Conservation (phyloP, 1,139 yeast species). For the Pichia sp. region DNA sequence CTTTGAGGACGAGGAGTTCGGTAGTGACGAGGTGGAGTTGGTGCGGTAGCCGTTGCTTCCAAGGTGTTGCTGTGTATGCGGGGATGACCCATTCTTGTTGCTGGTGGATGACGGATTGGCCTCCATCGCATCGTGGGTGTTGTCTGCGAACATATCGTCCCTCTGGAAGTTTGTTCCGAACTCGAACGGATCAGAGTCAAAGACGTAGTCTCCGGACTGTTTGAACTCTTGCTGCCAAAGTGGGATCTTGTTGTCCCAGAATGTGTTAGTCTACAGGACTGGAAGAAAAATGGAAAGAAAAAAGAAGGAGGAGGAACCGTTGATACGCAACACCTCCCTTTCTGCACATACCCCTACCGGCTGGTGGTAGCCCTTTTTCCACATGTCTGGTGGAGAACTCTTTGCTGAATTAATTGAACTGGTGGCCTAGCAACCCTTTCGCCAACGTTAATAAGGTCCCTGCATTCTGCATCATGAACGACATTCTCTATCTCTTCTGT, state of each 20-base stretch:
- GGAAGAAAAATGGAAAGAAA: neutral
- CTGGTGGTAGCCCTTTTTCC: constrained; percentile 28
- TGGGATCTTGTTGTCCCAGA: neutral
- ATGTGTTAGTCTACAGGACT: neutral
- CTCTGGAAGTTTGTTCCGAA: constrained; percentile 11
- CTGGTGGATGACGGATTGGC: neutral
- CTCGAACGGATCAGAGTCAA: constrained; percentile 14
- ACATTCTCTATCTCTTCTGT: neutral
- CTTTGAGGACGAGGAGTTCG: constrained; percentile 5
- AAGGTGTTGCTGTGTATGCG: neutral
- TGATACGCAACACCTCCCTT: neutral
- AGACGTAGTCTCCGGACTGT: constrained; percentile 16
- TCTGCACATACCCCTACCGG: constrained; percentile 23
- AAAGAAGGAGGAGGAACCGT: neutral
- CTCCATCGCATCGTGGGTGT: neutral
- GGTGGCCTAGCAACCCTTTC: neutral
- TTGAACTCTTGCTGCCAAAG: constrained; percentile 8
- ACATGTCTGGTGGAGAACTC: constrained; percentile 15
- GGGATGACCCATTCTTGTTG: neutral
- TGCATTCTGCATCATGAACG: neutral
- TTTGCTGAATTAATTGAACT: neutral
- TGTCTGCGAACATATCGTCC: neutral
- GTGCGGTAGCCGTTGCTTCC: neutral
- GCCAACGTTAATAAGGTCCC: neutral
- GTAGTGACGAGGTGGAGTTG: neutral